These are phyloP conservation scores for Sanghuangporus baumii DNA, from an alignment of 1,284 basidiomycete genomes.

Conservation along the genomic window DNA sequence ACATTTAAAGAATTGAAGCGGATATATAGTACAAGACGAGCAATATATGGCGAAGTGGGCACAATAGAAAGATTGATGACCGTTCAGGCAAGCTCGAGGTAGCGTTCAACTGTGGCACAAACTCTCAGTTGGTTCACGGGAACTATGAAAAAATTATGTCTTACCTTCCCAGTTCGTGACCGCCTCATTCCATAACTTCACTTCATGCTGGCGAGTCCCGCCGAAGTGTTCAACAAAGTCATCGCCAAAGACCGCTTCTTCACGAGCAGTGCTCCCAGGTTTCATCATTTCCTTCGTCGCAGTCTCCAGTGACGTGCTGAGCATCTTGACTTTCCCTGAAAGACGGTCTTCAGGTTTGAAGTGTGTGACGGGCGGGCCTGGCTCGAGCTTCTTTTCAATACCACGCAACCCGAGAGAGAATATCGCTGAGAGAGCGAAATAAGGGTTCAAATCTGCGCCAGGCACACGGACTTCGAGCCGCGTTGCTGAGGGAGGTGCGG, in stretches of 20 bases:
- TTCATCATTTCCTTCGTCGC: slow-evolving; percentile 81
- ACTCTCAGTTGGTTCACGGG: slow-evolving; percentile 4
- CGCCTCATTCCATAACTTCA: slow-evolving; percentile 80
- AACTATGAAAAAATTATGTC: slow-evolving; percentile 21
- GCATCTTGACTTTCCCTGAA: slow-evolving; percentile 59
- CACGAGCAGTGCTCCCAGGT: slow-evolving; percentile 74
- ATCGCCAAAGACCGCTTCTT: slow-evolving; percentile 70
- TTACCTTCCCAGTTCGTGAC: slow-evolving; percentile 93
- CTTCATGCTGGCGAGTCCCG: slow-evolving; percentile 87
- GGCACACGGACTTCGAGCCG: slow-evolving; percentile 91
- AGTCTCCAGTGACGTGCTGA: slow-evolving; percentile 72
- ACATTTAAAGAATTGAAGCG: neutral
- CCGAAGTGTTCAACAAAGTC: slow-evolving; percentile 92
- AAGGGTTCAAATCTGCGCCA: slow-evolving; percentile 94
- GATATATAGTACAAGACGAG: neutral
- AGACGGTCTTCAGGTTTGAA: slow-evolving; percentile 50
- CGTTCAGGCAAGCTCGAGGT: slow-evolving; percentile 69
- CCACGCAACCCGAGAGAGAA: slow-evolving; percentile 85
- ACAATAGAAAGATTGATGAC: neutral
- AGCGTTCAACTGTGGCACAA: slow-evolving; percentile 64
- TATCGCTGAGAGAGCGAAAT: slow-evolving; percentile 82
- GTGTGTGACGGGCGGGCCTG: slow-evolving; percentile 66
- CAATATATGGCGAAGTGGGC: neutral
- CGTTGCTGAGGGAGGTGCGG: slow-evolving; percentile 74
- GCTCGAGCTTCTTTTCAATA: slow-evolving; percentile 69